phyloP scores from a whole-genome alignment of 2,329 filamentous ascomycete species.

The Ilyonectria sp. region DNA sequence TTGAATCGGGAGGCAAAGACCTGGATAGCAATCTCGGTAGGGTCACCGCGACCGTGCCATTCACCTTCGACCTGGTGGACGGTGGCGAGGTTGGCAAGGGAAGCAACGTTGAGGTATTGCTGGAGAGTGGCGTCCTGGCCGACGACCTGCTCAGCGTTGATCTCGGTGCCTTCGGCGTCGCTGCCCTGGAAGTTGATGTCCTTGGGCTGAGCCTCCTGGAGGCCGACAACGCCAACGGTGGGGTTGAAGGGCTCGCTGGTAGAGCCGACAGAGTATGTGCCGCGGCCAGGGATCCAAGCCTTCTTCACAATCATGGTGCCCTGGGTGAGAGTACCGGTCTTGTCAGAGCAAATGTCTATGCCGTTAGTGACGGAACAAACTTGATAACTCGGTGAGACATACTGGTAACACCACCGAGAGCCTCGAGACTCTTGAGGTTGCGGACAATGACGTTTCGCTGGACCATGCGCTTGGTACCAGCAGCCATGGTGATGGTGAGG shows the following conservation, averaged over 20 bases:
- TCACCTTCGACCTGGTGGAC: constrained; percentile 68
- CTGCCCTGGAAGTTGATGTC: constrained; percentile 51
- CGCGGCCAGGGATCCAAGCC: constrained; percentile 65
- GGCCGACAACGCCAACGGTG: constrained; percentile 62
- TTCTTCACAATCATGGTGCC: constrained; percentile 70
- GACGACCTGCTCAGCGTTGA: constrained; percentile 52
- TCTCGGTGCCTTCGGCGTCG: constrained; percentile 46
- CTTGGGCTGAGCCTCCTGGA: constrained; percentile 55
- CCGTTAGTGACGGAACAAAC: constrained; percentile 31
- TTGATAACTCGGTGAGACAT: constrained; percentile 26
- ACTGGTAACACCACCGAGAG: constrained; percentile 70
- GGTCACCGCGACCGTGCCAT: constrained; percentile 77
- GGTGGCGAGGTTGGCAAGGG: constrained; percentile 76
- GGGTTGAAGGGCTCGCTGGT: constrained; percentile 73
- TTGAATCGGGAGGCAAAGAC: constrained; percentile 80
- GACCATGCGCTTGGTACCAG: constrained; percentile 68
- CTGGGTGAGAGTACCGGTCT: constrained; percentile 69
- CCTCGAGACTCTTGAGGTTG: constrained; percentile 68
- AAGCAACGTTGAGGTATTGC: constrained; percentile 74
- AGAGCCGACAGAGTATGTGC: constrained; percentile 62
- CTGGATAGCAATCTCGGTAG: constrained; percentile 79
- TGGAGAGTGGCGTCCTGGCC: constrained; percentile 64
- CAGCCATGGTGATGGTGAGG: constrained; percentile 73
- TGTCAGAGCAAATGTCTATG: constrained; percentile 69
- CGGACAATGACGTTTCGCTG: constrained; percentile 68